Base-by-base conservation (phyloP, 140 eudicot species). In the Anethum foeniculum region DNA sequence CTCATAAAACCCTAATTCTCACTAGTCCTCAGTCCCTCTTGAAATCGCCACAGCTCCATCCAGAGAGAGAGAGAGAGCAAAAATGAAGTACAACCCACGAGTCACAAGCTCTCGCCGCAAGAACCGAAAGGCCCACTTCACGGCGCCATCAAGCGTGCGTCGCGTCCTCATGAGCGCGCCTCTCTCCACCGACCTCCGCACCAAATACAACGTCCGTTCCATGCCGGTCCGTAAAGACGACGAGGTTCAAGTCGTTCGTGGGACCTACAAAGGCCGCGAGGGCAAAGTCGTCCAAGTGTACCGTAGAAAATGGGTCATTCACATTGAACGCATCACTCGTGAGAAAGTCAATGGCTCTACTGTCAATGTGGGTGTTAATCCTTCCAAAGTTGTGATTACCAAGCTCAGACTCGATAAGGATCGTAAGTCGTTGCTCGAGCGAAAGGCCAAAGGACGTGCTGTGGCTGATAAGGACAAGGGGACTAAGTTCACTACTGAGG, bases 171-270 rank as follows among this genome's bases (percentile, higher is more conserved):
- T 88, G 91, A 81, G 86, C 78, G 88, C 91, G 0, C 88, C 89
- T 2, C 83, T 86, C 76, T 84, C 91, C 81, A 30, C 67, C 47
- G 89, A 88, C 75, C 89, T 86, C 80, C 86, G 89, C 6, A 6
- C 82, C 83, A 88, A 88, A 80, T 82, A 88, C 88, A 88, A 82
- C 79, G 90, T 84, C 79, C 85, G 86, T 0, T 88, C 92, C 32
- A 82, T 86, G 85, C 90, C 92, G 19, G 90, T 88, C 16, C 85
- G 92, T 77, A 88, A 86, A 77, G 92, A 88, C 85, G 92, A 88
- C 82, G 92, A 88, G 84, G 92, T 88, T 6, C 92, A 84, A 60
- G 92, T 88, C 0, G 86, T 82, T 38, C 85, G 92, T 2, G 90
- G 92, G 13, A 88, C 92, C 64, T 88, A 79, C 86, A 88, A 88